phyloP scores from a whole-genome alignment of 2,329 filamentous ascomycete species.

The Parascedosporium putredinis region DNA sequence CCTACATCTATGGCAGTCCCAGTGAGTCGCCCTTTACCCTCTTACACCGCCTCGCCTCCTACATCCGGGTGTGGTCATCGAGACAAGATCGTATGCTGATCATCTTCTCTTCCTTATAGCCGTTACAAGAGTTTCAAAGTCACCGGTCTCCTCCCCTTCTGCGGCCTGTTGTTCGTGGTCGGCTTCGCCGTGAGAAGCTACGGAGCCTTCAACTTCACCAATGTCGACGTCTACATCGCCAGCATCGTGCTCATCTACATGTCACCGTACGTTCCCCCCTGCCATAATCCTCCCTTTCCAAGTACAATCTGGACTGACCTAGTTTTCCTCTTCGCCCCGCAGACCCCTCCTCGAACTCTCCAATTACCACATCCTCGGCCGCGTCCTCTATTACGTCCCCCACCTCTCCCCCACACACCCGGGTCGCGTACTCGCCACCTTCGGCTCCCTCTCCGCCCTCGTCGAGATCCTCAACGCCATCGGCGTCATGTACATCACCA shows the following conservation, averaged over 20 bases:
- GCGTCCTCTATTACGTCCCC: conserved; percentile 52
- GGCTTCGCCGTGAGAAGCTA: conserved; percentile 44
- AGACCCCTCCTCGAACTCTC: conserved; percentile 51
- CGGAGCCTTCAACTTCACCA: conserved; percentile 37
- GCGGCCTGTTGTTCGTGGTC: conserved; percentile 36
- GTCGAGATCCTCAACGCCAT: conserved; percentile 37
- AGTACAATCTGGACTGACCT: not conserved
- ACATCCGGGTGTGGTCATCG: too few species aligned
- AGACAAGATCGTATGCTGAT: not conserved
- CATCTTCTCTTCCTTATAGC: conserved; percentile 19
- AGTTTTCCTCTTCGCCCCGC: not conserved
- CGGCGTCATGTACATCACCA: conserved; percentile 29
- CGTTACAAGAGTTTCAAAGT: conserved; percentile 41
- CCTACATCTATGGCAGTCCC: conserved; percentile 31
- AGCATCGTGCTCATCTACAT: conserved; percentile 28
- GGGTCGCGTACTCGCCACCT: conserved; percentile 31
- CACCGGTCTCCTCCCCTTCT: conserved; percentile 38
- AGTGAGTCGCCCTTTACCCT: conserved; percentile 30
- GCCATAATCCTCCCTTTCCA: not conserved
- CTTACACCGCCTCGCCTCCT: not conserved
- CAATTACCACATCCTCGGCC: conserved; percentile 54
- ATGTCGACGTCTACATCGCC: conserved; percentile 21
- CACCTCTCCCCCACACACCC: conserved; percentile 45
- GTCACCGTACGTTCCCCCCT: conserved; percentile 23
- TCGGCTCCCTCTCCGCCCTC: conserved; percentile 32